Conservation (phyloP, 208 protist genomes). For the Leishmania gerbilli region DNA sequence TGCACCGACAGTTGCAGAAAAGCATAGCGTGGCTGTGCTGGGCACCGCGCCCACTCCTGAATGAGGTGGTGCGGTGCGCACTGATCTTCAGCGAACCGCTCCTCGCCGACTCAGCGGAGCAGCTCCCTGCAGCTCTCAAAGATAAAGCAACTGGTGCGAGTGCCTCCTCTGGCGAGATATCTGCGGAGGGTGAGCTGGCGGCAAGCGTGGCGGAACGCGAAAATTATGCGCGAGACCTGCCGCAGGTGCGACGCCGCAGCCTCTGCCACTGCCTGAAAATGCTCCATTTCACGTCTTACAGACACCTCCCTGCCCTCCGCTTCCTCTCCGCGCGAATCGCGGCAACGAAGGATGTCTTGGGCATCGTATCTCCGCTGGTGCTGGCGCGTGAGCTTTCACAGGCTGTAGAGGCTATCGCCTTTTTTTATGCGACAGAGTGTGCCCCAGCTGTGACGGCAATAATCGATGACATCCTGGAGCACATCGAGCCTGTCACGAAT, state of each 20-base stretch:
- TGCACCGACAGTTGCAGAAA: slow-evolving; percentile 28
- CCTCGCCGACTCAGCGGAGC: not conserved
- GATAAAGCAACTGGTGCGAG: not conserved
- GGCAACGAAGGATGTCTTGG: not conserved
- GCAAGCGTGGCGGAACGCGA: not conserved
- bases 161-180: not conserved
- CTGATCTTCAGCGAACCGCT: slow-evolving; percentile 32
- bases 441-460: slow-evolving; percentile 15
- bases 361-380: not conserved
- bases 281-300: slow-evolving; percentile 53
- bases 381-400: slow-evolving; percentile 3
- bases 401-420: slow-evolving; percentile 28
- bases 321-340: slow-evolving; percentile 43
- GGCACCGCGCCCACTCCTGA: slow-evolving; percentile 56
- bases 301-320: slow-evolving; percentile 53
- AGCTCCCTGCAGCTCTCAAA: not conserved
- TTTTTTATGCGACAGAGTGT: slow-evolving; percentile 32
- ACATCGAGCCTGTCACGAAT: slow-evolving; percentile 1
- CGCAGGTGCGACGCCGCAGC: slow-evolving; percentile 41
- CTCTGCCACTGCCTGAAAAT: slow-evolving; percentile 41
- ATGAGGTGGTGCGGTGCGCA: slow-evolving; percentile 43
- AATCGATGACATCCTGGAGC: slow-evolving; percentile 11
- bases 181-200: not conserved
- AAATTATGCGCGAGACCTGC: slow-evolving; percentile 6
- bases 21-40: slow-evolving; percentile 26